phyloP scores from a whole-genome alignment of 108 stramenopile genomes.

The Nitzschia inconspicua region DNA sequence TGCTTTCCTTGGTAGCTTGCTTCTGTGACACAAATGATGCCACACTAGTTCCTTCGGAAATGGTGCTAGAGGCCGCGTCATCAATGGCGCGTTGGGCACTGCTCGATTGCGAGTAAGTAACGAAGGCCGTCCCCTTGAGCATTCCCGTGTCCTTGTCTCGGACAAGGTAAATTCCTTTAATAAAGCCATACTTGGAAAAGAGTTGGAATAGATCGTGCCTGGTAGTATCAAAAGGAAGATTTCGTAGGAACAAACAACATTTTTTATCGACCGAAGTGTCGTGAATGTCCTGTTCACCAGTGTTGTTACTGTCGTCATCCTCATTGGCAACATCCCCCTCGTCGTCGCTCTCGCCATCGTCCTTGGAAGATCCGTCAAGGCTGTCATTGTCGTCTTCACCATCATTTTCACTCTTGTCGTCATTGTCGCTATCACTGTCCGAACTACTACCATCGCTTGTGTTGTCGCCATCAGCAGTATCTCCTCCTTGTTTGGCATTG shows the following conservation, averaged over 20 bases:
- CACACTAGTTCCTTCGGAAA: background rate
- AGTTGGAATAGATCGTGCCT: conserved; percentile 79
- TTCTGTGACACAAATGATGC: conserved; percentile 17
- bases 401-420: conserved; percentile 4
- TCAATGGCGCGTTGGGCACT: conserved; percentile 25
- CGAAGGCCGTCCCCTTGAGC: conserved; percentile 87
- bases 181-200: conserved; percentile 78
- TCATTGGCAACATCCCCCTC: conserved; percentile 27
- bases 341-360: conserved; percentile 28
- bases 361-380: too few species aligned
- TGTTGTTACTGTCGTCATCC: conserved; percentile 28
- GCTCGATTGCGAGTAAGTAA: conserved; percentile 52
- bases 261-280: conserved; percentile 25
- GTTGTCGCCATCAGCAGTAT: conserved; percentile 16
- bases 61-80: background rate
- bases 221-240: conserved; percentile 94
- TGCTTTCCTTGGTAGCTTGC: conserved; percentile 6
- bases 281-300: conserved; percentile 23
- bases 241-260: conserved; percentile 84
- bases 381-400: conserved; percentile 10
- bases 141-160: conserved; percentile 82
- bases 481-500: conserved; percentile 5
- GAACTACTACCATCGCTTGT: conserved; percentile 30
- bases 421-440: conserved; percentile 20
- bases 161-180: conserved; percentile 85